These are phyloP conservation scores for Marasmius oreades DNA, from an alignment of 1,284 basidiomycete species.

Conservation along the genomic window DNA sequence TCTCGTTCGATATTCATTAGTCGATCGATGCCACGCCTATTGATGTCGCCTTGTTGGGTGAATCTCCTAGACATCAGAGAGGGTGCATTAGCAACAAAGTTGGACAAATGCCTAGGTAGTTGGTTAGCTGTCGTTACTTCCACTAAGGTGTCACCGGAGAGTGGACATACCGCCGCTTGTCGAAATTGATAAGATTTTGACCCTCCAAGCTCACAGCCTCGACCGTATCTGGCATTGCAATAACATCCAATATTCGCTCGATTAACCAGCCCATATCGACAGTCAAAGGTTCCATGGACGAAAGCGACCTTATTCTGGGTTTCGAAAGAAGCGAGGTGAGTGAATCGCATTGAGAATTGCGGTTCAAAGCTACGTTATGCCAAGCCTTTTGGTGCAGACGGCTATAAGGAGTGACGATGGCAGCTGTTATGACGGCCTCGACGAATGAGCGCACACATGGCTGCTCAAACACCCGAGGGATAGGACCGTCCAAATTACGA, in stretches of 20 bases:
- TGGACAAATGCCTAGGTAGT: constrained; percentile 54
- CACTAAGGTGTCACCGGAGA: background rate
- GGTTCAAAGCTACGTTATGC: constrained; percentile 60
- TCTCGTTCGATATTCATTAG: constrained; percentile 72
- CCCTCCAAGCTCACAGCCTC: constrained; percentile 47
- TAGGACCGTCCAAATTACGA: constrained; percentile 44
- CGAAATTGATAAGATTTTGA: constrained; percentile 68
- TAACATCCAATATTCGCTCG: constrained; percentile 74
- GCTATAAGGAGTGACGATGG: constrained; percentile 71
- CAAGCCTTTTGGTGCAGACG: constrained; percentile 68
- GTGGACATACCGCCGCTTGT: constrained; percentile 66
- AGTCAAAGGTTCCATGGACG: constrained; percentile 51
- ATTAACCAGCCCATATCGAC: constrained; percentile 79
- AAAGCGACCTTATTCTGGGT: constrained; percentile 39
- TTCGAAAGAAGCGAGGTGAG: constrained; percentile 52
- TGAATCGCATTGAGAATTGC: constrained; percentile 59
- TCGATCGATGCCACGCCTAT: constrained; percentile 67
- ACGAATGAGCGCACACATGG: constrained; percentile 72
- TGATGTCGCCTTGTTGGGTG: constrained; percentile 49
- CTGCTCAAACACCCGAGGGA: constrained; percentile 34
- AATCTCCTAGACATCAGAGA: constrained; percentile 39
- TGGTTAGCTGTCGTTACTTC: constrained; percentile 11
- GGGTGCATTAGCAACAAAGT: constrained; percentile 53
- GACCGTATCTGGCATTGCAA: constrained; percentile 70
- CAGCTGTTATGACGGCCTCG: constrained; percentile 68